Conservation (phyloP, 768 basidiomycete genomes). For the Amanita molliuscula region DNA sequence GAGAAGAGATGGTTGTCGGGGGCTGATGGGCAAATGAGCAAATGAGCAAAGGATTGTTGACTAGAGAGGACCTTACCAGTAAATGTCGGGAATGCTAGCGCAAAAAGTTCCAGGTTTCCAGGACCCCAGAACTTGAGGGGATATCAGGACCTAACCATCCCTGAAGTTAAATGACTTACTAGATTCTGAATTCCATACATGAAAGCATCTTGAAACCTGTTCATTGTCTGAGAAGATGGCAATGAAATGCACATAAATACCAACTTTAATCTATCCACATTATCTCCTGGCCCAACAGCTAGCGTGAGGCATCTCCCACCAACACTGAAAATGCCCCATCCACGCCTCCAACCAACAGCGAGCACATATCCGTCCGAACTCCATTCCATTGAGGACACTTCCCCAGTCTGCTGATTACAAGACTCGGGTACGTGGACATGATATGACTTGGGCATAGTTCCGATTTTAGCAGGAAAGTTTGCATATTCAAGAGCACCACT, state of each 20-base stretch:
- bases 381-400: constrained; percentile 72
- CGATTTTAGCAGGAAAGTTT: constrained; percentile 56
- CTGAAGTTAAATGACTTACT: constrained; percentile 30
- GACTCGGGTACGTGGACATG: constrained; percentile 52
- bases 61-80: constrained; percentile 29
- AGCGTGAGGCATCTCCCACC: constrained; percentile 82
- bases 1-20: constrained; percentile 67
- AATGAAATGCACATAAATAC: constrained; percentile 1
- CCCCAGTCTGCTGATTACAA: constrained; percentile 46
- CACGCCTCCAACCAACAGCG: constrained; percentile 83
- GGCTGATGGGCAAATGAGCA: constrained; percentile 30
- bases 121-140: constrained; percentile 78
- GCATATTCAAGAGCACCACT: constrained; percentile 63
- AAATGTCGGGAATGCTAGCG: constrained; percentile 47
- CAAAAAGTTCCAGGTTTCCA: constrained; percentile 83
- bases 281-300: constrained; percentile 60
- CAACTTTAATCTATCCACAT: constrained; percentile 44
- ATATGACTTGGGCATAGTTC: constrained; percentile 49
- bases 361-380: constrained; percentile 93
- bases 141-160: neutral
- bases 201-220: constrained; percentile 70
- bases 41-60: neutral
- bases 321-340: constrained; percentile 88
- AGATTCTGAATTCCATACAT: constrained; percentile 71
- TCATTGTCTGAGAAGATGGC: constrained; percentile 4